A percentile compares a stretch with the other conserved stretches of the same genome.
These are phyloP conservation scores for Glycine tomentella DNA, from an alignment of 306 rosid genomes.

Conservation along the genomic window DNA sequence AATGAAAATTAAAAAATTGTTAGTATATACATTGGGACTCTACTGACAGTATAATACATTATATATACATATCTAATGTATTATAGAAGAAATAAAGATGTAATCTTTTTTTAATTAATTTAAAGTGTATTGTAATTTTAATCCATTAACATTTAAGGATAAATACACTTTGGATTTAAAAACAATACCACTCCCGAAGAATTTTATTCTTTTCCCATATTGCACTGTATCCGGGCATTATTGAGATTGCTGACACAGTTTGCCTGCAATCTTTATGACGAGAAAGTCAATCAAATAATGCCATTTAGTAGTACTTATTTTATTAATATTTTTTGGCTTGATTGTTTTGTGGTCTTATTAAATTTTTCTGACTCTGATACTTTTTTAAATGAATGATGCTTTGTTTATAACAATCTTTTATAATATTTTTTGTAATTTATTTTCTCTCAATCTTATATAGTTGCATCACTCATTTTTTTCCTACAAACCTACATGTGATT, in stretches of 20 bases:
- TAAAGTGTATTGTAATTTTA: no score
- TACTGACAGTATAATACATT: no score
- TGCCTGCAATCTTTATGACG: slow-evolving; percentile 11
- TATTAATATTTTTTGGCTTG: slow-evolving; percentile 7
- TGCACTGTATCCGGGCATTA: neutral
- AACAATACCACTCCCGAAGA: neutral
- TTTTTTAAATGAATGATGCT: neutral
- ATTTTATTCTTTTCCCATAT: neutral
- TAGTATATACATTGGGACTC: no score
- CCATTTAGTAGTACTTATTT: neutral
- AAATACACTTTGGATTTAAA: no score
- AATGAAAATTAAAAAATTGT: no score
- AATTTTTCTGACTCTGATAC: slow-evolving; percentile 1
- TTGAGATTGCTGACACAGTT: neutral
- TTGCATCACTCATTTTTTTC: neutral
- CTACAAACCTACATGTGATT: neutral
- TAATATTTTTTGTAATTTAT: neutral
- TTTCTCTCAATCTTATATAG: neutral
- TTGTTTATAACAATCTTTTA: neutral
- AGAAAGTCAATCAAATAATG: neutral
- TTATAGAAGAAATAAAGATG: no score
- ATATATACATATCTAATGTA: no score
- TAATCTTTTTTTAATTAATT: no score
- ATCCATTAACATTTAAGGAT: no score
- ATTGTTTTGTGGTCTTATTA: neutral